These are phyloP conservation scores for Aureobasidium sp. DNA, from an alignment of 2,329 filamentous ascomycete species.

Conservation along the genomic window DNA sequence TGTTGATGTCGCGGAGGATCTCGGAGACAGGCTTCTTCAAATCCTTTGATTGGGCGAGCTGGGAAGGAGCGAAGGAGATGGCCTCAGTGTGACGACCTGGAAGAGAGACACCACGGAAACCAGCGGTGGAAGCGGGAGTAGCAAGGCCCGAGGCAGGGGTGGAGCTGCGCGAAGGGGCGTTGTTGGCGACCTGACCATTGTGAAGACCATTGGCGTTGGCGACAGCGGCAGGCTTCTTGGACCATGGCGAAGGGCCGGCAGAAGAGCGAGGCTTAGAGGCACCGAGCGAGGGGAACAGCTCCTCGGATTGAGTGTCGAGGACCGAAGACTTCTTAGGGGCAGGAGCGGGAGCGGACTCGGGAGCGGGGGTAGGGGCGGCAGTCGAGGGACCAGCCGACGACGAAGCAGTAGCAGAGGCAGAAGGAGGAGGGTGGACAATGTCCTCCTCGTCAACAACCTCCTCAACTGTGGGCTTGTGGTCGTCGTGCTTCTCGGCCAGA, in stretches of 20 bases:
- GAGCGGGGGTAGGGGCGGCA: slow-evolving; percentile 31
- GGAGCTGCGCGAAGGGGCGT: slow-evolving; percentile 49
- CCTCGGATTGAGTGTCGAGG: slow-evolving; percentile 79
- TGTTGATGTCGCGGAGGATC: slow-evolving; percentile 85
- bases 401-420: slow-evolving; percentile 29
- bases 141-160: slow-evolving; percentile 53
- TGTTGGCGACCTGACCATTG: slow-evolving; percentile 46
- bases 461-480: slow-evolving; percentile 61
- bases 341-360: slow-evolving; percentile 10
- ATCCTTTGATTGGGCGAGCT: slow-evolving; percentile 67
- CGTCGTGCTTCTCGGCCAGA: slow-evolving; percentile 46
- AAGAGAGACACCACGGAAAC: slow-evolving; percentile 51
- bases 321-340: slow-evolving; percentile 15
- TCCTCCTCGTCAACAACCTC: slow-evolving; percentile 76
- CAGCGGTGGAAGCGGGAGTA: slow-evolving; percentile 36
- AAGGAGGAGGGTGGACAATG: slow-evolving; percentile 47
- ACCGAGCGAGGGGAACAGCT: slow-evolving; percentile 89
- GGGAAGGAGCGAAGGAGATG: slow-evolving; percentile 63
- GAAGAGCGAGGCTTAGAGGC: slow-evolving; percentile 56
- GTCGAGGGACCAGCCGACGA: slow-evolving; percentile 37
- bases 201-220: slow-evolving; percentile 42
- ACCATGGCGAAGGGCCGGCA: slow-evolving; percentile 67
- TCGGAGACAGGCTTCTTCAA: slow-evolving; percentile 80
- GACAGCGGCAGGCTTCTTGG: slow-evolving; percentile 51
- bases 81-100: slow-evolving; percentile 76